Evolutionary conservation across 2,329 filamentous ascomycete species (phyloP).

Genomic region (Clarireedia sp.): DNA sequence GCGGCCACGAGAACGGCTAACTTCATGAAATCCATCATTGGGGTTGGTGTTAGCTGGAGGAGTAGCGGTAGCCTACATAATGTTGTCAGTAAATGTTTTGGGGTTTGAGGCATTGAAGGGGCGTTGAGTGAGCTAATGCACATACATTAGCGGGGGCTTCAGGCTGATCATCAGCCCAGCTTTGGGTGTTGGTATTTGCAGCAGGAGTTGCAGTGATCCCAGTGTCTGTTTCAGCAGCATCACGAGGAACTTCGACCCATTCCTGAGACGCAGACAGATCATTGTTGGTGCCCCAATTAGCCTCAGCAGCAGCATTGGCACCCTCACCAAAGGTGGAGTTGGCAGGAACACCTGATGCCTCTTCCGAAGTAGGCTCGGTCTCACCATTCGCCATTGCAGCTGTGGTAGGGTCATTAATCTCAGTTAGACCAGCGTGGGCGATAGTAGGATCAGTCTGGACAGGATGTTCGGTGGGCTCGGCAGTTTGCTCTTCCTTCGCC

Average conservation of each 20-base stretch:
- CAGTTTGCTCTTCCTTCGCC: slow-evolving; percentile 12
- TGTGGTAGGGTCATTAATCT: slow-evolving; percentile 47
- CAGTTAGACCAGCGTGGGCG: slow-evolving; percentile 58
- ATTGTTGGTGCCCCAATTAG: slow-evolving; percentile 51
- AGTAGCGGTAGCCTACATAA: slow-evolving; percentile 30
- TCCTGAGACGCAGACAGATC: slow-evolving; percentile 30
- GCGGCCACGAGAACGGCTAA: slow-evolving; percentile 49
- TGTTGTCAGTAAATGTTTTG: neutral
- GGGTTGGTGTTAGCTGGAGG: slow-evolving; percentile 36
- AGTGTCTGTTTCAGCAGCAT: slow-evolving; percentile 66
- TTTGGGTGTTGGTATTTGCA: slow-evolving; percentile 51
- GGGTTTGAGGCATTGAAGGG: neutral
- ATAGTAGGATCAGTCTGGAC: slow-evolving; percentile 57
- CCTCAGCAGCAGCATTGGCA: slow-evolving; percentile 54
- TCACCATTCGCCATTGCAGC: slow-evolving; percentile 37
- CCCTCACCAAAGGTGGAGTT: slow-evolving; percentile 45
- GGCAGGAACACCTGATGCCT: slow-evolving; percentile 34
- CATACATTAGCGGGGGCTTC: slow-evolving; percentile 41
- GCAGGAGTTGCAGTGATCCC: slow-evolving; percentile 50
- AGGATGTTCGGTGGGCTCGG: slow-evolving; percentile 31
- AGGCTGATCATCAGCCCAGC: slow-evolving; percentile 77
- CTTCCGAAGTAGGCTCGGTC: slow-evolving; percentile 31
- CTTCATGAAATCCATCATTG: slow-evolving; percentile 66
- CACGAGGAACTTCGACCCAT: slow-evolving; percentile 57
- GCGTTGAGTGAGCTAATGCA: slow-evolving; percentile 17